phyloP scores from a whole-genome alignment of 306 rosid species.

The Vigna unguiculata region DNA sequence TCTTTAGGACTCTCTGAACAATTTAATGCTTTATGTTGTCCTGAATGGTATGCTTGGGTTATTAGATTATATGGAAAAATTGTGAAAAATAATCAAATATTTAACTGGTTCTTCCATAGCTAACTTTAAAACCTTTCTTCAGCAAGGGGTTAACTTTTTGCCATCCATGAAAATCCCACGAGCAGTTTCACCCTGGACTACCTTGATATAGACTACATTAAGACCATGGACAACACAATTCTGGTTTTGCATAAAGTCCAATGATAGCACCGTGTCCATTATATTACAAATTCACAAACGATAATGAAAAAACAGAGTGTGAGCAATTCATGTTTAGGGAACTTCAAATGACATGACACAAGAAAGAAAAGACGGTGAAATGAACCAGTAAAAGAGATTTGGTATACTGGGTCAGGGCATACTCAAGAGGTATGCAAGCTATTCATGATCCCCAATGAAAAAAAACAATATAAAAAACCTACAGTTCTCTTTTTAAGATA shows the following conservation, averaged over 20 bases:
- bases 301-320: background rate
- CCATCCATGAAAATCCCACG: background rate
- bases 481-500: background rate
- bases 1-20: background rate
- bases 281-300: background rate
- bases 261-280: background rate
- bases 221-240: conserved; percentile 9
- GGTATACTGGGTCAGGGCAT: background rate
- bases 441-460: background rate
- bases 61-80: background rate
- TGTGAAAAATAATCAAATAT: background rate
- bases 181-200: background rate
- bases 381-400: background rate
- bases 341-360: background rate
- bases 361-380: background rate
- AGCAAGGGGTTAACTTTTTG: background rate
- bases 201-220: conserved; percentile 7
- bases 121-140: background rate
- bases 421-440: background rate
- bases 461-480: background rate
- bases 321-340: background rate
- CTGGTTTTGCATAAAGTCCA: background rate
- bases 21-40: background rate
- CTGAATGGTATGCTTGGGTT: background rate
- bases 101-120: background rate